Percentiles rank a stretch among this genome's conserved stretches.
phyloP scores from a whole-genome alignment of 352 stramenopile species.

The Pythium sp. region DNA sequence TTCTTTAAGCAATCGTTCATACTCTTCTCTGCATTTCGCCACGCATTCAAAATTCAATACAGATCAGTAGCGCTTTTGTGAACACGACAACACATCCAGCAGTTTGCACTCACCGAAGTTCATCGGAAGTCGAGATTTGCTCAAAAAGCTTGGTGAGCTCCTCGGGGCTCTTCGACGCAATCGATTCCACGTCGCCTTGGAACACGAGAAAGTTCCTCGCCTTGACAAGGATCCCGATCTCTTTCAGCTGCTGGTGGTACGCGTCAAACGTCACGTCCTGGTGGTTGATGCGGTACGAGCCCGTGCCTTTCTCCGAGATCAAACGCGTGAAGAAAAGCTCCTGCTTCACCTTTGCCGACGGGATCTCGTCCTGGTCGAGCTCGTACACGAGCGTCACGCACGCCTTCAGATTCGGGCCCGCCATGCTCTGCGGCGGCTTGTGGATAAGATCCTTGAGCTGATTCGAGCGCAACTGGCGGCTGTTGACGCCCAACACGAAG shows the following conservation, averaged over 20 bases:
- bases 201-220: constrained; percentile 99
- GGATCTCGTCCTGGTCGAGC: constrained; percentile 58
- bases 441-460: constrained; percentile 98
- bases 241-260: constrained; percentile 93
- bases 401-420: constrained; percentile 42
- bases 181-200: constrained; percentile 98
- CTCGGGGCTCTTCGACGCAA: constrained; percentile 94
- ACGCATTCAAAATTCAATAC: not conserved
- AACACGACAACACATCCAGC: not conserved
- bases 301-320: constrained; percentile 90
- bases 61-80: not conserved
- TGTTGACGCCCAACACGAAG: constrained; percentile 98
- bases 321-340: constrained; percentile 92
- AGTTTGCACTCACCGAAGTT: constrained; percentile 52
- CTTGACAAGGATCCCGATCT: constrained; percentile 98
- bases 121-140: constrained; percentile 92
- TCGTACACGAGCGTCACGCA: constrained; percentile 96
- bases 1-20: constrained; percentile 75
- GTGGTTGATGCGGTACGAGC: constrained; percentile 80
- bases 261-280: constrained; percentile 85
- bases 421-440: constrained; percentile 52
- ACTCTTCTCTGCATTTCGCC: constrained; percentile 43
- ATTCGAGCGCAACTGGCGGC: constrained; percentile 93
- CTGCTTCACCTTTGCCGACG: constrained; percentile 34
- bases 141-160: constrained; percentile 98